Conservation (phyloP, 805 yeast genomes). For the Zygosaccharomyces lentus region DNA sequence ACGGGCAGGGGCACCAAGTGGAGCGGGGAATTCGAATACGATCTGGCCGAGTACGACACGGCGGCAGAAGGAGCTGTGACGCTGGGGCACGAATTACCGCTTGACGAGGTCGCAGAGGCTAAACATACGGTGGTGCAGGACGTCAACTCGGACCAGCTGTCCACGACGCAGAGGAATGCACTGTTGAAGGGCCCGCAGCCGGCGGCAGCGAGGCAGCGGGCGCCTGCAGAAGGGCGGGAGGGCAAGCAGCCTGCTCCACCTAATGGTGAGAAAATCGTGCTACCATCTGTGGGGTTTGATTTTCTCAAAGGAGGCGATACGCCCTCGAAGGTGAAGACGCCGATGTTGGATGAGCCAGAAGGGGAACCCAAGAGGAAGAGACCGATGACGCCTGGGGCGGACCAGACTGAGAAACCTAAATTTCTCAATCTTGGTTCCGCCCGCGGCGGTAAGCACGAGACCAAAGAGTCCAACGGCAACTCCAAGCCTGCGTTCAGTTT, state of each 20-base stretch:
- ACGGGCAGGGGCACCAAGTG: conserved; percentile 22
- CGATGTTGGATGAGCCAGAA: conserved; percentile 4
- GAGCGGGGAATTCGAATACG: conserved; percentile 32
- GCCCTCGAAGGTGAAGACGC: conserved; percentile 15
- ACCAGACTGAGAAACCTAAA: no score
- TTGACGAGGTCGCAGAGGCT: neutral
- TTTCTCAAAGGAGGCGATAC: conserved; percentile 26
- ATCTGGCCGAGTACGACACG: conserved; percentile 25
- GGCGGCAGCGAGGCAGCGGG: neutral
- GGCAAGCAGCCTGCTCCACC: neutral
- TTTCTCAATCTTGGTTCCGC: neutral
- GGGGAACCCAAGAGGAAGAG: conserved; percentile 11
- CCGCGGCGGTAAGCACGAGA: neutral
- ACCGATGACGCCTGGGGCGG: neutral
- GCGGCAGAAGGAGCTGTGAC: conserved; percentile 11
- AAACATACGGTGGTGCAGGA: conserved; percentile 5
- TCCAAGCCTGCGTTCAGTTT: conserved; percentile 8
- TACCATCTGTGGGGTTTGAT: conserved; percentile 34
- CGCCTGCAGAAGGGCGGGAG: neutral
- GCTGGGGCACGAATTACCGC: neutral
- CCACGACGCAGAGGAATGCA: conserved; percentile 16
- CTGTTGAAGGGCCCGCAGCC: conserved; percentile 14
- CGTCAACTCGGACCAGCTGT: conserved; percentile 8
- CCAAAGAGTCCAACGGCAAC: neutral
- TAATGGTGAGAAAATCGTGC: conserved; percentile 11